phyloP scores from a whole-genome alignment of 2,329 filamentous ascomycete genomes.

The Helminthosporium solani region DNA sequence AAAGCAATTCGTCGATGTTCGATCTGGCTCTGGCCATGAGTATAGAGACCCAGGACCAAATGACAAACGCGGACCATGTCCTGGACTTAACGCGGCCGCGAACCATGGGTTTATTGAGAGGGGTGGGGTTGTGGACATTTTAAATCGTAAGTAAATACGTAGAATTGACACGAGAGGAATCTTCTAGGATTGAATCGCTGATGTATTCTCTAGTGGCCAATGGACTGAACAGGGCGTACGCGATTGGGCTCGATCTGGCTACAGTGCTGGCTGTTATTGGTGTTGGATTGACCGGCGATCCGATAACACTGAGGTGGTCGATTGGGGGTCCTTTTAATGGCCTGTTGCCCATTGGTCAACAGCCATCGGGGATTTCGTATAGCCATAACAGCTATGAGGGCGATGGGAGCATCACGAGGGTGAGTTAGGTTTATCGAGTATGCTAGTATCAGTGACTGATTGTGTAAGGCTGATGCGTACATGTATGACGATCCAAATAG shows the following conservation, averaged over 20 bases:
- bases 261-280: background rate
- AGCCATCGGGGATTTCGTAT: background rate
- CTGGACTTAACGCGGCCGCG: constrained; percentile 26
- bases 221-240: background rate
- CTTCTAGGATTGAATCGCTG: no score
- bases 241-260: background rate
- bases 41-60: background rate
- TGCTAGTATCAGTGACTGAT: background rate
- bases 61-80: constrained; percentile 20
- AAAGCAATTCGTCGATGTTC: constrained; percentile 3
- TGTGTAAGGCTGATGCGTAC: constrained; percentile 1
- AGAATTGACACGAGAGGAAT: no score
- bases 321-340: background rate
- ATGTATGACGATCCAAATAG: background rate
- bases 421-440: background rate
- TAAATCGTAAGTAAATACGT: background rate
- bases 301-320: background rate
- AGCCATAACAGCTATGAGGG: constrained; percentile 3
- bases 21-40: constrained; percentile 1
- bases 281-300: background rate
- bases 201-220: background rate
- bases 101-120: constrained; percentile 29
- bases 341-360: background rate
- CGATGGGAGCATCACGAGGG: constrained; percentile 1
- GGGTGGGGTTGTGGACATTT: constrained; percentile 16